Conservation (phyloP, 108 stramenopile genomes). For the Craspedostauros australis region DNA sequence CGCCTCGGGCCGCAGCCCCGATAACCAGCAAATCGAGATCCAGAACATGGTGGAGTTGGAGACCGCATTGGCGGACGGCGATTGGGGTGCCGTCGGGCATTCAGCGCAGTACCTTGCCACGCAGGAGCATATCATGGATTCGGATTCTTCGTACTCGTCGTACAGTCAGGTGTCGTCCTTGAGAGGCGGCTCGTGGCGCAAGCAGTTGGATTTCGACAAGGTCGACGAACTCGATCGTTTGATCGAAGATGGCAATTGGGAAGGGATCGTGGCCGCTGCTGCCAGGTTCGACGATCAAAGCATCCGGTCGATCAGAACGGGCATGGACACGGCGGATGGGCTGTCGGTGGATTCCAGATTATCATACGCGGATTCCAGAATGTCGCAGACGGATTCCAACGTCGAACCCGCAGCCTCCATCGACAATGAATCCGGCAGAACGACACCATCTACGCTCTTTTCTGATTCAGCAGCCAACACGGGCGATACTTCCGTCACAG, state of each 20-base stretch:
- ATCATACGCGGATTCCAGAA: background rate
- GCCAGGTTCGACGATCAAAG: slow-evolving; percentile 52
- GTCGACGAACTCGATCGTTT: slow-evolving; percentile 62
- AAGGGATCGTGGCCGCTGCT: slow-evolving; percentile 75
- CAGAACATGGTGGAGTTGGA: no score
- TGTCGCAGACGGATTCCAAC: background rate
- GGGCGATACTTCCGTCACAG: slow-evolving; percentile 2
- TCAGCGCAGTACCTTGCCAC: no score
- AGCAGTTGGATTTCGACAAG: background rate
- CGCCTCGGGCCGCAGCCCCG: no score
- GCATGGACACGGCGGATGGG: slow-evolving; percentile 2
- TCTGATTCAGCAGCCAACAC: slow-evolving; percentile 7
- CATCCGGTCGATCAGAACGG: slow-evolving; percentile 12
- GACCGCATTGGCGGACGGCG: no score
- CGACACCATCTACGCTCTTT: slow-evolving; percentile 11
- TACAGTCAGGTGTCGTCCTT: no score
- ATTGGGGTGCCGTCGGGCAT: no score
- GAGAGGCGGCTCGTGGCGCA: slow-evolving; percentile 1
- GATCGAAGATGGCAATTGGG: slow-evolving; percentile 79
- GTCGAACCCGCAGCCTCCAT: background rate
- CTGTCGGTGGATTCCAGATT: slow-evolving; percentile 1
- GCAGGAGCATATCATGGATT: no score
- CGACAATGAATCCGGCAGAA: slow-evolving; percentile 1
- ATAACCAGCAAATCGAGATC: no score
- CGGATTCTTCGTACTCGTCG: no score